A percentile compares a stretch with the other conserved stretches of the same genome.
phyloP scores from a whole-genome alignment of 169 alveolate species.

The Cryptosporidium meleagridis region DNA sequence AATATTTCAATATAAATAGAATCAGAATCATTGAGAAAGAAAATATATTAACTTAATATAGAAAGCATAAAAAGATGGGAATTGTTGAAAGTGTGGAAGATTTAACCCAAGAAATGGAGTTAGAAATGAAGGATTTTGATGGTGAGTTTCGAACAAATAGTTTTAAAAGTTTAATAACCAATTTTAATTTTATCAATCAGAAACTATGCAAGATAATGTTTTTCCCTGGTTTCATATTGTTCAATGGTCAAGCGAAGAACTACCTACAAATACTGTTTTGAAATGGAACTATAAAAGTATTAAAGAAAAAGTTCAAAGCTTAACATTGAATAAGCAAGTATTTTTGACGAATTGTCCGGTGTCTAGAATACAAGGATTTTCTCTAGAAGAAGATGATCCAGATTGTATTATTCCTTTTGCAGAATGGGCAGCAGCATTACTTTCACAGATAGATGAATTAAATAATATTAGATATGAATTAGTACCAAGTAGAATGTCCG shows the following conservation, averaged over 20 bases:
- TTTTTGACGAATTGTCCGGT: constrained; percentile 72
- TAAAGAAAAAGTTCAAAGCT: constrained; percentile 43
- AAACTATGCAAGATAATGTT: constrained; percentile 74
- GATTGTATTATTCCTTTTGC: constrained; percentile 18
- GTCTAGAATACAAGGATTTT: constrained; percentile 41
- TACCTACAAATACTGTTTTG: constrained; percentile 75
- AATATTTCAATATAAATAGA: no score
- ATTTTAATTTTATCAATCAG: neutral
- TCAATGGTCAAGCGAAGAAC: constrained; percentile 77
- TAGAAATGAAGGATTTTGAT: constrained; percentile 70
- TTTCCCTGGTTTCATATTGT: constrained; percentile 79
- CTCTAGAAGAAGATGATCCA: constrained; percentile 49
- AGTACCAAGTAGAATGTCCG: constrained; percentile 77
- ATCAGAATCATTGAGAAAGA: no score
- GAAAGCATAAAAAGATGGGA: constrained; percentile 11
- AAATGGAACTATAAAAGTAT: constrained; percentile 72
- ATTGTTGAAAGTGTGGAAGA: constrained; percentile 63
- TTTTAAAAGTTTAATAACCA: neutral
- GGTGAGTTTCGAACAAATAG: neutral
- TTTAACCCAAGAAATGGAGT: constrained; percentile 36
- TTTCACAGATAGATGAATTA: constrained; percentile 63
- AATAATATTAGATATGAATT: constrained; percentile 72
- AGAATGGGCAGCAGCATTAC: constrained; percentile 77
- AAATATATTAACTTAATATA: no score
- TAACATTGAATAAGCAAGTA: constrained; percentile 42